These are phyloP conservation scores for Talaromyces ruber DNA, from an alignment of 495 filamentous ascomycete species.

Conservation along the genomic window DNA sequence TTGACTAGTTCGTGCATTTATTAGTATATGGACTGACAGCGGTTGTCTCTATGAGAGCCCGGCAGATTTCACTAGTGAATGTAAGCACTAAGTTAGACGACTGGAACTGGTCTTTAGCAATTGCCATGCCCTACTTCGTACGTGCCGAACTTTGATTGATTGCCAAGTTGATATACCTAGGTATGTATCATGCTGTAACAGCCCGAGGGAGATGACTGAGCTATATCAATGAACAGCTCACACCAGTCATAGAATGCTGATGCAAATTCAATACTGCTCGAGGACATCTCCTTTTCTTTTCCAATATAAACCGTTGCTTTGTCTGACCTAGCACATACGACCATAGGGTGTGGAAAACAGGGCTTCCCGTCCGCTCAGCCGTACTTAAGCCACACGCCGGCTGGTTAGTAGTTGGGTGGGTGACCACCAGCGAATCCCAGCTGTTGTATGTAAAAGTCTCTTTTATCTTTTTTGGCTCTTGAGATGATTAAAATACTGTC, in stretches of 20 bases:
- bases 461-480: neutral
- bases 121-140: neutral
- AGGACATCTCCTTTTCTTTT: neutral
- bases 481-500: neutral
- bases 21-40: neutral
- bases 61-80: neutral
- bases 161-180: neutral
- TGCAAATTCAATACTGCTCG: neutral
- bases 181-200: neutral
- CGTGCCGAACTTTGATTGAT: neutral
- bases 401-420: neutral
- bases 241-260: neutral
- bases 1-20: neutral
- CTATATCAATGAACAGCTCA: neutral
- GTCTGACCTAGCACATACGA: neutral
- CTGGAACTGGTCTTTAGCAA: neutral
- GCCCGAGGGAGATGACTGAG: neutral
- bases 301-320: neutral
- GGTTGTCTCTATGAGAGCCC: neutral
- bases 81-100: neutral
- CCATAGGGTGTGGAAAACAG: neutral
- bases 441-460: neutral
- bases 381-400: neutral
- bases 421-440: neutral
- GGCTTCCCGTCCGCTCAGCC: neutral